These are phyloP conservation scores for Saprolegnia parasitica DNA, from an alignment of 352 stramenopile genomes.

Conservation along the genomic window DNA sequence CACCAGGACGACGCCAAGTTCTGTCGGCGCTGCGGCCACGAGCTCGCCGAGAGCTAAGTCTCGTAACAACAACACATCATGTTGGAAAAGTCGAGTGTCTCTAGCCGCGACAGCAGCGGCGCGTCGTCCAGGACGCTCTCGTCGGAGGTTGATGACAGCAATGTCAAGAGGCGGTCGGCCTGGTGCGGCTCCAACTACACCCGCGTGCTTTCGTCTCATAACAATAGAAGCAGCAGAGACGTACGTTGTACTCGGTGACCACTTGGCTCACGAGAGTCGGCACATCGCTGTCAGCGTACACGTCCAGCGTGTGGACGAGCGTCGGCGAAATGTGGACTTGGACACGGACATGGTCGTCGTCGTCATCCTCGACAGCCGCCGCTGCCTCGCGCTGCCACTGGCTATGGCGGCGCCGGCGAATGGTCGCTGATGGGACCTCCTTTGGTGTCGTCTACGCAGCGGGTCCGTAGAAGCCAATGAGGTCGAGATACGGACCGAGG, in stretches of 20 bases:
- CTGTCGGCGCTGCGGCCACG: slow-evolving; percentile 54
- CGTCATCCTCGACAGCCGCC: too few species aligned
- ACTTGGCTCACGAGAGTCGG: background rate
- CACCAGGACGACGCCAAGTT: slow-evolving; percentile 77
- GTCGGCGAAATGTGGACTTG: slow-evolving; percentile 17
- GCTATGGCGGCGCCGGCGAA: too few species aligned
- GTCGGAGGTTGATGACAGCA: background rate
- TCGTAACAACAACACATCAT: too few species aligned
- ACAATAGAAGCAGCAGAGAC: background rate
- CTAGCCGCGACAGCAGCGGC: background rate
- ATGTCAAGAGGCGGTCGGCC: background rate
- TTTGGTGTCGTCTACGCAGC: too few species aligned
- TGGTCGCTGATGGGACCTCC: too few species aligned
- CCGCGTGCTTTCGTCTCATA: too few species aligned
- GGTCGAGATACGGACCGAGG: background rate
- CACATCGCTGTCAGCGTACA: background rate
- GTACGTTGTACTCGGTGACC: background rate
- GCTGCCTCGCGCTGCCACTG: too few species aligned
- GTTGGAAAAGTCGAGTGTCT: slow-evolving; percentile 14
- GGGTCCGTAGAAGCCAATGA: too few species aligned
- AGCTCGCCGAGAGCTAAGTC: slow-evolving; percentile 1
- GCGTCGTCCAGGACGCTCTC: background rate
- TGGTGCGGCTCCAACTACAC: slow-evolving; percentile 1
- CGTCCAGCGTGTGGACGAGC: background rate
- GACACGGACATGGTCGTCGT: background rate